Base-by-base conservation (phyloP, 1,284 basidiomycete species). In the Fomitopsis palustris region DNA sequence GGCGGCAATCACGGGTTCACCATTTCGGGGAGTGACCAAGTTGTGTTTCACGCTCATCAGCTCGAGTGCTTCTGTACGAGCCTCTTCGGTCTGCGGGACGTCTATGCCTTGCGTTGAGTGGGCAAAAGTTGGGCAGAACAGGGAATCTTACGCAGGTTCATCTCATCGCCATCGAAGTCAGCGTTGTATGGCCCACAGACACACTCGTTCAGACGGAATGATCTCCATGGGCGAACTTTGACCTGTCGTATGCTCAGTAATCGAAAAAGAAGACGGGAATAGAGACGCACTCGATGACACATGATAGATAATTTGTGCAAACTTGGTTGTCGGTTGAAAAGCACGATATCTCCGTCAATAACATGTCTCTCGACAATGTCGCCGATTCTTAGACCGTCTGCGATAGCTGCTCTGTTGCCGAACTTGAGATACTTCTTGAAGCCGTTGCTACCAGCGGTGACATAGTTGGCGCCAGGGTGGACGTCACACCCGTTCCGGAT, bases 141-240 rank as follows among this genome's bases (percentile, higher is more conserved):
- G 6, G 14, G 4, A n/a, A 54, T 19, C 53, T 14, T 68, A 95
- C 94, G 96, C 69, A 99, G 81, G 75, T 99, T 99, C 97, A 99
- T 99, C 76, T 99, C 97, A 73, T 99, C 97, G 64, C 97, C 97
- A 72, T 99, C 97, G 69, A 99, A 99, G 78, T 99, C 97, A 57
- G 97, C 97, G 71, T 98, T 98, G 78, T 99, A 99, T 2, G 97
- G 97, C 55, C 95, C 96, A 76, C 97, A 99, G 9, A 97, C 97
- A 85, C 97, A 99, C 74, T 99, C 97, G 72, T 99, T 99, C 59
- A 99, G 79, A 53, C 97, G 86, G 79, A 99, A 98, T 1, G 97
- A 95, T 65, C 96, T 81, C 97, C 97, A 99, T 38, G 97, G 97
- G 33, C 97, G 83, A 58, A 99, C 86, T 82, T 96, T 96, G 59